Evolutionary conservation across 2,329 filamentous ascomycete genomes (phyloP).

Genomic region (Colletotrichum sidae): DNA sequence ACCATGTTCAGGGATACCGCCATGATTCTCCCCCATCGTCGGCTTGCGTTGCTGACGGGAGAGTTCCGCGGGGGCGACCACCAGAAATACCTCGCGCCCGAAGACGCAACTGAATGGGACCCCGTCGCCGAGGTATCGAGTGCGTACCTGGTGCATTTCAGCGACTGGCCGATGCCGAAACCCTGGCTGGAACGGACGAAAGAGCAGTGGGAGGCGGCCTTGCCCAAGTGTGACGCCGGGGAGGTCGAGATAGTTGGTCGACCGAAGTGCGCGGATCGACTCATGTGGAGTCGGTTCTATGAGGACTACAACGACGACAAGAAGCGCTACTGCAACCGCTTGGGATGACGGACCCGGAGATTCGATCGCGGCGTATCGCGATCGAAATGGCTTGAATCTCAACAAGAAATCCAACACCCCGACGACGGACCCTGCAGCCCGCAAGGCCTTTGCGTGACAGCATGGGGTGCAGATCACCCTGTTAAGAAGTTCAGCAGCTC

Average conservation of each 20-base stretch:
- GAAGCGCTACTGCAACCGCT: conserved; percentile 17
- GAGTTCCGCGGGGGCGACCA: conserved; percentile 69
- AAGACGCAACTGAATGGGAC: conserved; percentile 67
- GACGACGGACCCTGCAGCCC: too few species aligned
- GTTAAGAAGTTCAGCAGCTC: too few species aligned
- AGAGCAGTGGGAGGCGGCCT: conserved; percentile 27
- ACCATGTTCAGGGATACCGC: conserved; percentile 68
- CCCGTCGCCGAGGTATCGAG: conserved; percentile 63
- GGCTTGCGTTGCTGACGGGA: conserved; percentile 70
- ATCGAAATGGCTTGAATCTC: background rate
- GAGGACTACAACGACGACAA: conserved; percentile 20
- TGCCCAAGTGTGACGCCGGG: conserved; percentile 14
- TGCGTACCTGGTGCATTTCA: conserved; percentile 77
- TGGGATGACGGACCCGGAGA: conserved; percentile 9
- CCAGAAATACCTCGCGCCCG: conserved; percentile 57
- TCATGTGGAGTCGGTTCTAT: conserved; percentile 28
- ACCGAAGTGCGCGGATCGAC: conserved; percentile 25
- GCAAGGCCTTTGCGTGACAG: too few species aligned
- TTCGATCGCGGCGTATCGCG: too few species aligned
- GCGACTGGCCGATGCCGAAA: conserved; percentile 78
- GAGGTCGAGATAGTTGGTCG: conserved; percentile 4
- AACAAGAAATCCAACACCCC: too few species aligned
- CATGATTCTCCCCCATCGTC: conserved; percentile 72
- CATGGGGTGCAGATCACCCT: too few species aligned
- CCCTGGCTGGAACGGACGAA: conserved; percentile 50